Percentiles rank a stretch among this genome's conserved stretches.
Evolutionary conservation across 2,329 filamentous ascomycete genomes (phyloP).

Genomic region (Ophiocordyceps robertsii): DNA sequence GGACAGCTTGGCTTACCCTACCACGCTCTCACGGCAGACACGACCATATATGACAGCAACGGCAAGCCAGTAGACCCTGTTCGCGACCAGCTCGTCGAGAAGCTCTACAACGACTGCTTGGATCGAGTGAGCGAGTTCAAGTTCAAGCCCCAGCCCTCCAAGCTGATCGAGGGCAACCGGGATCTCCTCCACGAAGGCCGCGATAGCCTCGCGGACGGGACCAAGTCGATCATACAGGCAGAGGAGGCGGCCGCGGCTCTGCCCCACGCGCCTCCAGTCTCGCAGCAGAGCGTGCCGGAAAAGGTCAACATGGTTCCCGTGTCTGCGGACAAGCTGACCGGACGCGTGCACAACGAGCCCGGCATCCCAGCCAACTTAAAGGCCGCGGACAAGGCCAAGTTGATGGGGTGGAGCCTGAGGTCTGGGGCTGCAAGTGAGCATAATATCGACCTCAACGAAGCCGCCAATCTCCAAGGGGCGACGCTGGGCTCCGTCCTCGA

Average conservation of each 20-base stretch:
- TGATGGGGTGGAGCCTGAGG: slow-evolving; percentile 73
- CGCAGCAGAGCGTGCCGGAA: slow-evolving; percentile 38
- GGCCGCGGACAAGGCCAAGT: slow-evolving; percentile 62
- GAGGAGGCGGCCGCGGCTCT: slow-evolving; percentile 57
- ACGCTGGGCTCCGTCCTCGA: slow-evolving; percentile 88
- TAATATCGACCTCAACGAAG: slow-evolving; percentile 57
- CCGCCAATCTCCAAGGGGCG: slow-evolving; percentile 50
- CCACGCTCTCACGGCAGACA: slow-evolving; percentile 64
- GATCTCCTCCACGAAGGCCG: slow-evolving; percentile 71
- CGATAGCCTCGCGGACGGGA: slow-evolving; percentile 59
- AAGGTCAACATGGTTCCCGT: slow-evolving; percentile 47
- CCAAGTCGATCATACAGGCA: slow-evolving; percentile 54
- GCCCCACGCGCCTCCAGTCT: slow-evolving; percentile 37
- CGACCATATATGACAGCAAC: slow-evolving; percentile 79
- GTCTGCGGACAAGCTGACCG: slow-evolving; percentile 56
- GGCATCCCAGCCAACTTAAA: slow-evolving; percentile 56
- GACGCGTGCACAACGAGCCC: slow-evolving; percentile 57
- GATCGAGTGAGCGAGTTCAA: slow-evolving; percentile 87
- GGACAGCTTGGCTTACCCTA: slow-evolving; percentile 82
- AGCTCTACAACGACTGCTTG: slow-evolving; percentile 86
- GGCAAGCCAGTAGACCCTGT: slow-evolving; percentile 64
- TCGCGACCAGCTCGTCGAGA: slow-evolving; percentile 74
- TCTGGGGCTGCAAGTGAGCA: slow-evolving; percentile 46
- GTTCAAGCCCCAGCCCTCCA: slow-evolving; percentile 55
- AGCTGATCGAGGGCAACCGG: slow-evolving; percentile 69